Evolutionary conservation across 768 basidiomycete genomes (phyloP).

Genomic region (Rickenella mellea): DNA sequence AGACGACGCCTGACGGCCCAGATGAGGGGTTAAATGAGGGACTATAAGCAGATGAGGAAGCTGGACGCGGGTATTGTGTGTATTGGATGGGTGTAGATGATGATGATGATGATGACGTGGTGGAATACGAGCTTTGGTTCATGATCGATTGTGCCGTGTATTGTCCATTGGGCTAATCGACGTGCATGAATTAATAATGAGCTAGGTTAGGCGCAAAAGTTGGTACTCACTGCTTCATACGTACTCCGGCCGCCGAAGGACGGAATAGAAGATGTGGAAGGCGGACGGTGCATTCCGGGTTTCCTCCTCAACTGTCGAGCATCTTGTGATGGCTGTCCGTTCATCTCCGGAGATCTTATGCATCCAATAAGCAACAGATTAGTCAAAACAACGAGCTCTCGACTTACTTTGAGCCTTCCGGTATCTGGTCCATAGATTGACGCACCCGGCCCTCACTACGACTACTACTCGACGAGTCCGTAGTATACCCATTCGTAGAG

Average conservation of each 20-base stretch:
- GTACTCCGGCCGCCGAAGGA: not conserved
- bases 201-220: not conserved
- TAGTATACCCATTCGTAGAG: not conserved
- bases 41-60: conserved; percentile 9
- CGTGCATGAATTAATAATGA: conserved; percentile 3
- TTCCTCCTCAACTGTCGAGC: not conserved
- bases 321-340: not conserved
- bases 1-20: conserved; percentile 27
- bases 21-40: conserved; percentile 33
- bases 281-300: not conserved
- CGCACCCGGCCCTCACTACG: too few relatives aligned
- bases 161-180: conserved; percentile 28
- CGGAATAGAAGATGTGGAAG: not conserved
- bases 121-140: too few relatives aligned
- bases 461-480: not conserved
- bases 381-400: not conserved
- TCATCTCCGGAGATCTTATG: not conserved
- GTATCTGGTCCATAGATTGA: conserved; percentile 1
- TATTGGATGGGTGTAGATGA: conserved; percentile 42
- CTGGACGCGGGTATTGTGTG: conserved; percentile 29
- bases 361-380: not conserved
- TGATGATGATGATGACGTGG: conserved; percentile 14
- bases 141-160: too few relatives aligned
- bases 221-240: conserved; percentile 34
- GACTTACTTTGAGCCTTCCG: not conserved